Evolutionary conservation across 2,329 filamentous ascomycete species (phyloP).

Genomic region (Helminthosporium solani): DNA sequence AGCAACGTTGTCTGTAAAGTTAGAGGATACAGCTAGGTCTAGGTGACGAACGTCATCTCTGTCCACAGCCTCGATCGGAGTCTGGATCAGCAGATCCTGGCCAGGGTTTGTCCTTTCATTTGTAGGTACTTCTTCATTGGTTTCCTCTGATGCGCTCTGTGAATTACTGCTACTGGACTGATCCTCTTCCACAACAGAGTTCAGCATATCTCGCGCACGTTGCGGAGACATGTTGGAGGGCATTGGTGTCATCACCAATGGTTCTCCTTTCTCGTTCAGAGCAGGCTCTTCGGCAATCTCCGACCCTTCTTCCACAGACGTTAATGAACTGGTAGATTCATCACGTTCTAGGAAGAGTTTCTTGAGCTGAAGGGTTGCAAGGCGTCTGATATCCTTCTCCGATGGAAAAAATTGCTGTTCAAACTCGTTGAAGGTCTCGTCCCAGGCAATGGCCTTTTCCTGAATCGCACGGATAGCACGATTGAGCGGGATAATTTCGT

Average conservation of each 20-base stretch:
- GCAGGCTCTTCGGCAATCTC: conserved; percentile 46
- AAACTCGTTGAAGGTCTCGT: conserved; percentile 84
- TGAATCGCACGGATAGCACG: conserved; percentile 84
- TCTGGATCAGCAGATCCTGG: conserved; percentile 27
- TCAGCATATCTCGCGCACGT: conserved; percentile 63
- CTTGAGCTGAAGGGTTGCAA: conserved; percentile 88
- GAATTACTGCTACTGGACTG: conserved; percentile 33
- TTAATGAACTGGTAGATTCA: conserved; percentile 74
- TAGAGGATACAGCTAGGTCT: conserved; percentile 57
- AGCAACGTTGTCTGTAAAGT: conserved; percentile 30
- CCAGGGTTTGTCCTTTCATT: conserved; percentile 11
- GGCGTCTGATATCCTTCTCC: conserved; percentile 90
- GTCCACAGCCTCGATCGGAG: conserved; percentile 41
- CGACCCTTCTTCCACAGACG: conserved; percentile 65
- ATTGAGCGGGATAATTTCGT: conserved; percentile 94
- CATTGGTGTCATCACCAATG: conserved; percentile 33
- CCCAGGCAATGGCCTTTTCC: conserved; percentile 92
- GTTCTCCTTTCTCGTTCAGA: conserved; percentile 33
- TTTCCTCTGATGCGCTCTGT: conserved; percentile 8
- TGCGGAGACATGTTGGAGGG: conserved; percentile 56
- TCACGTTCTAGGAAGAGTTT: conserved; percentile 90
- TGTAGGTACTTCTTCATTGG: conserved; percentile 7
- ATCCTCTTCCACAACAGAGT: conserved; percentile 66
- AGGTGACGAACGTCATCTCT: conserved; percentile 61
- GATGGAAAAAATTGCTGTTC: conserved; percentile 90